Conservation (phyloP, 805 yeast genomes). For the Blastobotrys mokoenaii region DNA sequence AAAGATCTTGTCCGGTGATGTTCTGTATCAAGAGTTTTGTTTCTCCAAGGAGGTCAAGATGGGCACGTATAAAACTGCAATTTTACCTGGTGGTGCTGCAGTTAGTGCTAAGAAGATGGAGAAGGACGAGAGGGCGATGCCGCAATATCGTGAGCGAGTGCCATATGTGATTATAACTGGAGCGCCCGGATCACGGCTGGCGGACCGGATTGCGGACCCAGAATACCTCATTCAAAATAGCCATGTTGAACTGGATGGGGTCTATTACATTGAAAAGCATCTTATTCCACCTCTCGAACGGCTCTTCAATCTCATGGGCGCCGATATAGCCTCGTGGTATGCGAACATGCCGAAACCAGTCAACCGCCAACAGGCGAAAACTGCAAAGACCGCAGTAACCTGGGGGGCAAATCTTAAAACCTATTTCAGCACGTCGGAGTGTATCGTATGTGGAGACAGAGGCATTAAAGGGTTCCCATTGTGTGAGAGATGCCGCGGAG, state of each 20-base stretch:
- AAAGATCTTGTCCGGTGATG: slow-evolving; percentile 53
- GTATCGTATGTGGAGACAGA: slow-evolving; percentile 12
- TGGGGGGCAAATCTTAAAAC: slow-evolving; percentile 5
- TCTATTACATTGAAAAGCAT: slow-evolving; percentile 77
- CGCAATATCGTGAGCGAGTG: slow-evolving; percentile 82
- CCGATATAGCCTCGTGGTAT: slow-evolving; percentile 71
- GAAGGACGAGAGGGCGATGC: slow-evolving; percentile 64
- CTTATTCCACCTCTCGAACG: slow-evolving; percentile 86
- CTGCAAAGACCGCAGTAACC: background rate
- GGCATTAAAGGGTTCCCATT: slow-evolving; percentile 2
- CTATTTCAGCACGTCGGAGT: slow-evolving; percentile 14
- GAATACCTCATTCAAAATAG: slow-evolving; percentile 49
- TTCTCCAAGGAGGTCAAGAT: slow-evolving; percentile 84
- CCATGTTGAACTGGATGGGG: slow-evolving; percentile 52
- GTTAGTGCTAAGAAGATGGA: slow-evolving; percentile 57
- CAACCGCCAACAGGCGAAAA: background rate
- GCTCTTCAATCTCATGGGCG: slow-evolving; percentile 74
- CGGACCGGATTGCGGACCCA: slow-evolving; percentile 77
- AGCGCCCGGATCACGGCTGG: slow-evolving; percentile 44
- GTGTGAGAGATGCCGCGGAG: slow-evolving; percentile 12
- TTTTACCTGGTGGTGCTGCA: slow-evolving; percentile 88
- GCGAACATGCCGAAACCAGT: slow-evolving; percentile 46
- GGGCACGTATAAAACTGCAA: slow-evolving; percentile 67
- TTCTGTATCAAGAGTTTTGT: slow-evolving; percentile 74
- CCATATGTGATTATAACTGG: slow-evolving; percentile 75